Evolutionary conservation across 352 stramenopile genomes (phyloP).

Genomic region (Phytophthora foliorum): DNA sequence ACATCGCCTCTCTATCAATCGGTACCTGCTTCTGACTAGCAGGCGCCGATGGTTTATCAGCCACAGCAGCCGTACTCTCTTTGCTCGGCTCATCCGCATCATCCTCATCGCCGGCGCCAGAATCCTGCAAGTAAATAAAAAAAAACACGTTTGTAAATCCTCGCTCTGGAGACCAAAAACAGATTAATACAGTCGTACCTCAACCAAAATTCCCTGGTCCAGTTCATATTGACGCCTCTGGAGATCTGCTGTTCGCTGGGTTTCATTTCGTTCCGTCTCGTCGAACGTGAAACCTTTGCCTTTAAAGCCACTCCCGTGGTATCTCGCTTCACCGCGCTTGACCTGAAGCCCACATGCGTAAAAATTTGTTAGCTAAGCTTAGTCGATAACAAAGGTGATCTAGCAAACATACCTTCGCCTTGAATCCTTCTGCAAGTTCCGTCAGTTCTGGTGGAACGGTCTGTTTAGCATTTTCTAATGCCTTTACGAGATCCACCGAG

Average conservation of each 20-base stretch:
- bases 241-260: conserved; percentile 93
- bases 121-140: conserved; percentile 42
- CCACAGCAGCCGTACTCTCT: conserved; percentile 24
- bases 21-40: conserved; percentile 27
- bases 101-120: conserved; percentile 63
- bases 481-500: conserved; percentile 97
- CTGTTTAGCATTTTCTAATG: conserved; percentile 92
- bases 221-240: conserved; percentile 93
- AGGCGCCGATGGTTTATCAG: conserved; percentile 29
- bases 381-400: neutral
- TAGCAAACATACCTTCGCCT: conserved; percentile 86
- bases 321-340: conserved; percentile 95
- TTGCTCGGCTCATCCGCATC: conserved; percentile 53
- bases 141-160: neutral
- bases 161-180: neutral
- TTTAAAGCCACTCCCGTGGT: conserved; percentile 97
- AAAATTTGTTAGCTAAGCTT: neutral
- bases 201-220: conserved; percentile 84
- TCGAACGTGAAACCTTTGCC: conserved; percentile 99
- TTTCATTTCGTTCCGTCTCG: conserved; percentile 97
- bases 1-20: conserved; percentile 69
- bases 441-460: conserved; percentile 87
- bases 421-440: conserved; percentile 95
- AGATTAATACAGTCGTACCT: conserved; percentile 43
- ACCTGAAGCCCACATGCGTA: conserved; percentile 58